Evolutionary conservation across 2,329 filamentous ascomycete species (phyloP), one percentile per base, ranked within the genome.

Genomic region (Cyphellophora europaea): DNA sequence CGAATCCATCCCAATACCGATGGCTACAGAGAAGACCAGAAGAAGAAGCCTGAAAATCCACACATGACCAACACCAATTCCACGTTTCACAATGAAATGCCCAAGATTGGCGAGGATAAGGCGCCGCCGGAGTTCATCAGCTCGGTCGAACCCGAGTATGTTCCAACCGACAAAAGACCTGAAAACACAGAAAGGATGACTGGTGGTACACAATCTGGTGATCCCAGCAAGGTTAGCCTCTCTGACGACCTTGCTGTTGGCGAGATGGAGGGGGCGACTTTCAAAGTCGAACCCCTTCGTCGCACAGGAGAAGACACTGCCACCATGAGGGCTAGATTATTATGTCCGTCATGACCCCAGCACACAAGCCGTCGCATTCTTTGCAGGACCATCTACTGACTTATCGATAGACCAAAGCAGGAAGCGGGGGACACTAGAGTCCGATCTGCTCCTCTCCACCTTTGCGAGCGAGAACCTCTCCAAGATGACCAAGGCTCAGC

Each of bases 371-470:
- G n/a, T n/a, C n/a, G n/a, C n/a, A n/a, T n/a, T n/a, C n/a, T n/a
- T n/a, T n/a, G n/a, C n/a, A n/a, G n/a, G n/a, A 14, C 12, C 18
- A 10, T 32, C 8, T 18, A 10, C 12, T 27, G 13, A 32, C 18
- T 19, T 11, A 39, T 17, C 6, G 34, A 36, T 52, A 95, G 89
- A 98, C 67, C 91, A 98, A 66, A 91, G 83, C 60, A 83, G 91
- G 51, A 98, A 98, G 65, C 79, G 91, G 57, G 91, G 91, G 49
- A 96, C 83, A 48, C 79, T 96, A 55, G 91, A 98, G 60, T 88
- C 84, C 45, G 91, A 98, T 59, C 83, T 98, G 36, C 77, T 98
- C 44, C 82, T 96, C 48, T 94, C 86, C 41, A 98, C 91, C 47
- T 98, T 98, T 58, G 91, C 91, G 45, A 77, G 89, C 48, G 67